A percentile compares a stretch with the other conserved stretches of the same genome.
These are phyloP conservation scores for Podaxis mareebaensis DNA, from an alignment of 768 basidiomycete species.

Conservation along the genomic window DNA sequence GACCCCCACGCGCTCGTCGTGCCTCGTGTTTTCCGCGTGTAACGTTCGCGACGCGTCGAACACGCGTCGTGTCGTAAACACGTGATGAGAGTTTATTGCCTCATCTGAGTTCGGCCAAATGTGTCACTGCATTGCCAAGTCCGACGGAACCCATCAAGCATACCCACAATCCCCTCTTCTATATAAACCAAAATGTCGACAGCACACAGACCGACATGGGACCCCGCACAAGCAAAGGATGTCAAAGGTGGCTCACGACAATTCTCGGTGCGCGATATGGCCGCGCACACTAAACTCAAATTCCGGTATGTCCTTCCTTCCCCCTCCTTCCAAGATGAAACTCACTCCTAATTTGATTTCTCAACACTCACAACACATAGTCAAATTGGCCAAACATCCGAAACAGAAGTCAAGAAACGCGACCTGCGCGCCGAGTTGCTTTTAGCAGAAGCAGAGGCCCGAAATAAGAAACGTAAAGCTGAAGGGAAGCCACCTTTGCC, in stretches of 20 bases:
- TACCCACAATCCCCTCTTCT: not conserved
- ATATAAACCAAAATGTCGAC: conserved; percentile 63
- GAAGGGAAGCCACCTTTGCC: conserved; percentile 65
- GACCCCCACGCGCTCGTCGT: not conserved
- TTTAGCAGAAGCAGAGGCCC: conserved; percentile 83
- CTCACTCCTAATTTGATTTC: not conserved
- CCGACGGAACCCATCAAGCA: not conserved
- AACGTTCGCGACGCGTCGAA: conserved; percentile 19
- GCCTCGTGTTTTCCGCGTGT: conserved; percentile 15
- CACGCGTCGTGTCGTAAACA: conserved; percentile 10
- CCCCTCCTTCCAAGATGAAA: not conserved
- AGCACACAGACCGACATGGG: conserved; percentile 96
- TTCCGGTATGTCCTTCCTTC: conserved; percentile 62
- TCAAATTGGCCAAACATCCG: conserved; percentile 88
- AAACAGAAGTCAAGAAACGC: conserved; percentile 69
- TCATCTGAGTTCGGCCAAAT: not conserved
- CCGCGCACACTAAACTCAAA: conserved; percentile 96
- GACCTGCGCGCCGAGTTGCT: conserved; percentile 86
- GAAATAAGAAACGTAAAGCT: conserved; percentile 90
- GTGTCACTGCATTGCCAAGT: not conserved
- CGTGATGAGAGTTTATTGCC: conserved; percentile 17
- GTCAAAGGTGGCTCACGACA: conserved; percentile 91
- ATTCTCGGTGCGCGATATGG: conserved; percentile 92
- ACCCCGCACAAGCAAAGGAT: conserved; percentile 92
- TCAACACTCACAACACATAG: conserved; percentile 33